Percentiles rank a stretch among this genome's conserved stretches.
These are phyloP conservation scores for Malus domestica DNA, from an alignment of 306 rosid species.

Conservation along the genomic window ASM211411v1 NC_041795.1:4068001-4068500, in stretches of 20 bases:
- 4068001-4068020: neutral
- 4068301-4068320: conserved; percentile 92
- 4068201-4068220: neutral
- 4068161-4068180: neutral
- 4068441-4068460: conserved; percentile 70
- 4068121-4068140: neutral
- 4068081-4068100: neutral
- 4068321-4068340: conserved; percentile 78
- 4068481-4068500: conserved; percentile 99
- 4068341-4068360: conserved; percentile 84
- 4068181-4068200: neutral
- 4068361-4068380: conserved; percentile 99
- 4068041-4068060: neutral
- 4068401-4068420: conserved; percentile 85
- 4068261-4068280: conserved; percentile 3
- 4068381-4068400: conserved; percentile 98
- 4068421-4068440: conserved; percentile 77
- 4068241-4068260: neutral
- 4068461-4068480: conserved; percentile 90
- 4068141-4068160: neutral
- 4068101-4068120: neutral
- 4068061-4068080: neutral
- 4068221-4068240: neutral
- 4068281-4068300: conserved; percentile 65
- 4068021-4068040: neutral